Percentiles rank a stretch among this genome's conserved stretches.
Evolutionary conservation across 768 basidiomycete genomes (phyloP).

Genomic region (Tylopilus subfusipes): DNA sequence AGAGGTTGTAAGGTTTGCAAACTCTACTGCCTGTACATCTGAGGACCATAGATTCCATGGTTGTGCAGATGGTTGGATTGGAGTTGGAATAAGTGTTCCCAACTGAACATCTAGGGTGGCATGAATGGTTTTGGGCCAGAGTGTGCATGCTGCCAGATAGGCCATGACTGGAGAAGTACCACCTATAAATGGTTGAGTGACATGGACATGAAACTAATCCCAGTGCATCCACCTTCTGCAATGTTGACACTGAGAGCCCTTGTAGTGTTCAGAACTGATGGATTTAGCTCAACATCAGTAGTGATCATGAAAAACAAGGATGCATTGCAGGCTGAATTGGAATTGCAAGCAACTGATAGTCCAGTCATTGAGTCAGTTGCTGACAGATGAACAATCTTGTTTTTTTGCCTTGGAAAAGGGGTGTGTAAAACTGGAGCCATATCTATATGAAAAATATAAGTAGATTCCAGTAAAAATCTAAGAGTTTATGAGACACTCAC

Average conservation of each 20-base stretch:
- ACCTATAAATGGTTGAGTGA: too few species aligned
- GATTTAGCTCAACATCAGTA: background rate
- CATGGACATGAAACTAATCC: too few species aligned
- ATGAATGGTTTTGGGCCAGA: background rate
- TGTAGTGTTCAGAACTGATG: background rate
- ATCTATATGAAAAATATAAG: too few species aligned
- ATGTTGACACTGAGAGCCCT: background rate
- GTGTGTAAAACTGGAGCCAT: too few species aligned
- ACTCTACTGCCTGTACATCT: background rate
- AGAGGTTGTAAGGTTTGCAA: too few species aligned
- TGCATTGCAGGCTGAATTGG: too few species aligned
- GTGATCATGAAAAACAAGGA: too few species aligned
- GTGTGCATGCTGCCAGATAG: background rate
- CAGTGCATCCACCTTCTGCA: background rate
- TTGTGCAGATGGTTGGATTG: background rate
- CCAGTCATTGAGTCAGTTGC: too few species aligned
- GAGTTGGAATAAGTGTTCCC: background rate
- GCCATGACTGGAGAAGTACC: background rate
- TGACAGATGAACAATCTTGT: too few species aligned
- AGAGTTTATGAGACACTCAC: background rate
- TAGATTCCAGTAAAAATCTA: too few species aligned
- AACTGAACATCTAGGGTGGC: slow-evolving; percentile 4
- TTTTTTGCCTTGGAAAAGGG: too few species aligned
- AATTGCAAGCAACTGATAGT: too few species aligned
- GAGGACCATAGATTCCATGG: slow-evolving; percentile 12